Conservation (phyloP, 345 rosid species). For the Rhodamnia argentea region DNA sequence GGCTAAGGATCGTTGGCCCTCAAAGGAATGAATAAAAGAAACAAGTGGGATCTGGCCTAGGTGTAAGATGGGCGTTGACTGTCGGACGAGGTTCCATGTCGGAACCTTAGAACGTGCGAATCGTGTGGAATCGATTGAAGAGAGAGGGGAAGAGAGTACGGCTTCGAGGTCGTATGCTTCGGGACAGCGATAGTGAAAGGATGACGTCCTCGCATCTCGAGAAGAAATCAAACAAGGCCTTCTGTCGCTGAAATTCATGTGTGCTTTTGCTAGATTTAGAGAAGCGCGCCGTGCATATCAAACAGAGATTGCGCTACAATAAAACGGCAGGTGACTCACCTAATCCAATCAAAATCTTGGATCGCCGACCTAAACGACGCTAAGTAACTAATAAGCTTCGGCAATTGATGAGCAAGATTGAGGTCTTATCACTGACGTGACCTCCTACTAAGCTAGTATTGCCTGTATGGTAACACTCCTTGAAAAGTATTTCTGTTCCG, state of each 20-base stretch:
- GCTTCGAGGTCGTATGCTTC: too few relatives aligned
- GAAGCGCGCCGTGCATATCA: too few relatives aligned
- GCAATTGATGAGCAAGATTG: neutral
- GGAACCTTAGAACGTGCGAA: neutral
- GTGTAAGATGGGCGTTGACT: neutral
- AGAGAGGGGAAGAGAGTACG: too few relatives aligned
- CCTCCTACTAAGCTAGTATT: neutral
- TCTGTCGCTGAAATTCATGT: too few relatives aligned
- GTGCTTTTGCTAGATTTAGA: too few relatives aligned
- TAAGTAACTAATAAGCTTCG: neutral
- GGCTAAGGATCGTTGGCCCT: neutral
- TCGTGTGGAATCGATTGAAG: too few relatives aligned
- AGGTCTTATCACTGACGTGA: neutral
- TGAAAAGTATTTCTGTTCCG: too few relatives aligned
- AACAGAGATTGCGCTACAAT: too few relatives aligned
- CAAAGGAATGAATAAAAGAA: neutral
- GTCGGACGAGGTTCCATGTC: neutral
- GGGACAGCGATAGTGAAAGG: too few relatives aligned
- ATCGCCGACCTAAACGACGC: neutral
- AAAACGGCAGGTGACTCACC: fast-evolving
- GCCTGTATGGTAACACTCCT: too few relatives aligned
- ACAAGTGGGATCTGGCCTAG: neutral
- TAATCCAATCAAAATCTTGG: fast-evolving
- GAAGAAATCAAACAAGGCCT: too few relatives aligned
- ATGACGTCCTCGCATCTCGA: too few relatives aligned